These are phyloP conservation scores for Dactylella cylindrospora DNA, from an alignment of 2,329 filamentous ascomycete species.

Conservation along the genomic window DNA sequence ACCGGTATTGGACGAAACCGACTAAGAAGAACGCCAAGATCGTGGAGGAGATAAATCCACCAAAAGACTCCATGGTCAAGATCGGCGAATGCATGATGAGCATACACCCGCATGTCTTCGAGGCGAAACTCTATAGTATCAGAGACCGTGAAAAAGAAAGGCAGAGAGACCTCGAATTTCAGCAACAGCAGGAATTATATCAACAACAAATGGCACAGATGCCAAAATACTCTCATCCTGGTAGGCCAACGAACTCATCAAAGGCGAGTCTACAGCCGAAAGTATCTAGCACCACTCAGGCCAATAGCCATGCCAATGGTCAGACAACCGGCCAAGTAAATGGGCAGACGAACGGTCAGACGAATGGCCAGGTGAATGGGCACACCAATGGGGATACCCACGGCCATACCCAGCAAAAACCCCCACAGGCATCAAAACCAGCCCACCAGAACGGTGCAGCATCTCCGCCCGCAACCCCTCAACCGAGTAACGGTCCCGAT, in stretches of 20 bases:
- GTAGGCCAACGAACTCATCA: constrained; percentile 1
- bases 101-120: constrained; percentile 77
- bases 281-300: constrained; percentile 47
- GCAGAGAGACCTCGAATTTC: constrained; percentile 55
- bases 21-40: constrained; percentile 63
- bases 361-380: not conserved
- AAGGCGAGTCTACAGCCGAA: constrained; percentile 45
- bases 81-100: constrained; percentile 73
- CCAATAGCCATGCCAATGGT: constrained; percentile 1
- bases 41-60: constrained; percentile 66
- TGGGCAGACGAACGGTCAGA: constrained; percentile 10
- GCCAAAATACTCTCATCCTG: constrained; percentile 10
- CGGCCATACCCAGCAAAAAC: constrained; percentile 1
- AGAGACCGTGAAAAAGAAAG: constrained; percentile 59
- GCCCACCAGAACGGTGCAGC: not conserved
- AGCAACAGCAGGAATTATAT: constrained; percentile 31
- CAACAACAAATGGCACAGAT: constrained; percentile 36
- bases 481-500: constrained; percentile 58
- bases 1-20: constrained; percentile 76
- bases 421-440: constrained; percentile 13
- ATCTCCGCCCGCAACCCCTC: constrained; percentile 9
- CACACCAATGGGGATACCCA: not conserved
- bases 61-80: constrained; percentile 71
- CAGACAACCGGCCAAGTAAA: constrained; percentile 1
- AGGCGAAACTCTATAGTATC: constrained; percentile 71